These are phyloP conservation scores for Ophiosphaerella herpotricha DNA, from an alignment of 2,329 filamentous ascomycete genomes.

Conservation along the genomic window DNA sequence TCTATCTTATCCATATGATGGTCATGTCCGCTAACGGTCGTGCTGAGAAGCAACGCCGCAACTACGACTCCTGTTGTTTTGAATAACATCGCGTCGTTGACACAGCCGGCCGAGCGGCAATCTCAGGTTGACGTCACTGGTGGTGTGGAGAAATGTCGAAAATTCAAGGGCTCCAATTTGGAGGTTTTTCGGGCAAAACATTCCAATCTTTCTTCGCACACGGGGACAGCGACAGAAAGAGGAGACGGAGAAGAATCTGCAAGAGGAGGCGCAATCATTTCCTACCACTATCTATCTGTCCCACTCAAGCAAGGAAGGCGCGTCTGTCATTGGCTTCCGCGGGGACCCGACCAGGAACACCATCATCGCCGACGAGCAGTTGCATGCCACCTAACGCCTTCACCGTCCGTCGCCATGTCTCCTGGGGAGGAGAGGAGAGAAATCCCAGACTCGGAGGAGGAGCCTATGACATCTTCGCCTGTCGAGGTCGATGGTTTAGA, in stretches of 20 bases:
- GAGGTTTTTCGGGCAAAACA: conserved; percentile 19
- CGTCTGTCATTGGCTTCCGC: conserved; percentile 26
- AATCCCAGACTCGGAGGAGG: conserved; percentile 42
- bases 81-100: conserved; percentile 16
- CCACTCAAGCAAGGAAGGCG: conserved; percentile 33
- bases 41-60: conserved; percentile 30
- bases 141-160: background rate
- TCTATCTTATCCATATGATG: conserved; percentile 47
- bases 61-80: conserved; percentile 18
- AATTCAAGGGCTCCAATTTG: conserved; percentile 20
- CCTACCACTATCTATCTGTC: conserved; percentile 16
- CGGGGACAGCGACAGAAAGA: conserved; percentile 1
- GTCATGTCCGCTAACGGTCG: conserved; percentile 43
- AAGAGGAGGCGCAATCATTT: conserved; percentile 21
- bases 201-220: conserved; percentile 3
- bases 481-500: conserved; percentile 10
- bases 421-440: conserved; percentile 22
- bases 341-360: conserved; percentile 8
- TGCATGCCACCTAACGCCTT: background rate
- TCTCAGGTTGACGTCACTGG: conserved; percentile 1
- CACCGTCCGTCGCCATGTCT: conserved; percentile 27
- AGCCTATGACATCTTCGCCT: conserved; percentile 37
- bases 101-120: conserved; percentile 1
- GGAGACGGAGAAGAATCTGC: conserved; percentile 5
- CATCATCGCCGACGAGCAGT: conserved; percentile 5